These are phyloP conservation scores for Paecilomyces sp. DNA, from an alignment of 2,329 filamentous ascomycete species.

Conservation along the genomic window DNA sequence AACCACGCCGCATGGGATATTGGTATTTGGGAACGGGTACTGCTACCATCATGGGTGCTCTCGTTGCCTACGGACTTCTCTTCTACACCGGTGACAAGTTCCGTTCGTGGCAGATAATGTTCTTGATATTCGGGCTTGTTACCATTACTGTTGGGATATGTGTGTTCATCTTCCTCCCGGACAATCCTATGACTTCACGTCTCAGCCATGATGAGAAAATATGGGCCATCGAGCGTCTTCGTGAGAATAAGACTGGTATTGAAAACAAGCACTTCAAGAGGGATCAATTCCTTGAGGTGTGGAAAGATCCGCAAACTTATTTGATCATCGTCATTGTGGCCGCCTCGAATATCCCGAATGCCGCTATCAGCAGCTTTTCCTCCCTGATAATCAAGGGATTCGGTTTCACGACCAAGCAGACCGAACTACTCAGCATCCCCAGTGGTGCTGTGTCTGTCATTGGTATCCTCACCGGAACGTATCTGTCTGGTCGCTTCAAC, in stretches of 20 bases:
- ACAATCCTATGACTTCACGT: constrained; percentile 33
- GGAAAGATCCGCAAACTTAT: constrained; percentile 39
- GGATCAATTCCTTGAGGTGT: constrained; percentile 39
- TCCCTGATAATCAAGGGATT: constrained; percentile 35
- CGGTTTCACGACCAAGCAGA: constrained; percentile 36
- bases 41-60: constrained; percentile 48
- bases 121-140: constrained; percentile 39
- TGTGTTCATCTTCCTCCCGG: constrained; percentile 32
- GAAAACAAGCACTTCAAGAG: constrained; percentile 45
- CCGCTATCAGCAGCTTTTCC: constrained; percentile 37
- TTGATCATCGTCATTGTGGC: constrained; percentile 29
- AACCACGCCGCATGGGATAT: constrained; percentile 51
- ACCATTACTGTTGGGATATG: constrained; percentile 32
- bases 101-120: constrained; percentile 44
- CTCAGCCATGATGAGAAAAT: constrained; percentile 32
- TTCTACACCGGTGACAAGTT: constrained; percentile 38
- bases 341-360: constrained; percentile 33
- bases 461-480: constrained; percentile 28
- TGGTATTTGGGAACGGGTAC: constrained; percentile 56
- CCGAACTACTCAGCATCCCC: constrained; percentile 38
- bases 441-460: constrained; percentile 35
- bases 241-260: constrained; percentile 43
- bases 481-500: constrained; percentile 29
- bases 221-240: constrained; percentile 33
- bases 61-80: constrained; percentile 50